Conservation (phyloP, 495 filamentous ascomycete genomes). For the Penicillium maclennaniae region DNA sequence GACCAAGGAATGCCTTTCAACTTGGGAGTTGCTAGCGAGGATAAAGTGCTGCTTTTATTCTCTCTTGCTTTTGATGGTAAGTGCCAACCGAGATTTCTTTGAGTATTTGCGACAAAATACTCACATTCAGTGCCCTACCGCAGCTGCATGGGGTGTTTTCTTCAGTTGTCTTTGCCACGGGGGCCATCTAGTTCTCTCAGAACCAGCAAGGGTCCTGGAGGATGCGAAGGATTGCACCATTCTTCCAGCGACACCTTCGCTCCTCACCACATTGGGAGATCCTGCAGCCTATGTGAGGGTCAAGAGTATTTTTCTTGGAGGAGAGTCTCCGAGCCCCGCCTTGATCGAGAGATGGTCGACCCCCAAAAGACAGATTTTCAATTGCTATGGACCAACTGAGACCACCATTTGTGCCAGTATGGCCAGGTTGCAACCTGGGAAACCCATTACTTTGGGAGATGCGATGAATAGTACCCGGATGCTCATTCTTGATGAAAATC, state of each 20-base stretch:
- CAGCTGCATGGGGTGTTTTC: slow-evolving; percentile 3
- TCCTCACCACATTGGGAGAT: slow-evolving; percentile 8
- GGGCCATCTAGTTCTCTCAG: slow-evolving; percentile 15
- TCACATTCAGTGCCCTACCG: slow-evolving; percentile 5
- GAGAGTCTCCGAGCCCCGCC: slow-evolving; percentile 13
- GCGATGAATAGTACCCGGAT: neutral
- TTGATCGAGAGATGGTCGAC: slow-evolving; percentile 17
- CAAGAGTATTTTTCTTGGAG: slow-evolving; percentile 20
- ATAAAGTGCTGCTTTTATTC: slow-evolving; percentile 6
- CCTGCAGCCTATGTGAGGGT: slow-evolving; percentile 7
- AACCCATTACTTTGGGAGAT: neutral
- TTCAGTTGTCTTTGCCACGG: slow-evolving; percentile 19
- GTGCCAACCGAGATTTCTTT: neutral
- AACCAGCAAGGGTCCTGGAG: slow-evolving; percentile 7
- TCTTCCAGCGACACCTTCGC: slow-evolving; percentile 15
- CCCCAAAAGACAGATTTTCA: slow-evolving; percentile 14
- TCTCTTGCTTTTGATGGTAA: slow-evolving; percentile 7
- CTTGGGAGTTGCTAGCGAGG: slow-evolving; percentile 1
- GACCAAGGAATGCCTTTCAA: neutral
- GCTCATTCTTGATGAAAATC: neutral
- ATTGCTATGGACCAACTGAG: slow-evolving; percentile 25
- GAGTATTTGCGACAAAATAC: too few relatives aligned
- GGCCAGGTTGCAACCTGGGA: slow-evolving; percentile 8
- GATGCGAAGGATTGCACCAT: slow-evolving; percentile 11
- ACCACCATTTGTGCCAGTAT: slow-evolving; percentile 15